These are phyloP conservation scores for Piloderma croceum DNA, from an alignment of 768 basidiomycete genomes.

Conservation along the genomic window DNA sequence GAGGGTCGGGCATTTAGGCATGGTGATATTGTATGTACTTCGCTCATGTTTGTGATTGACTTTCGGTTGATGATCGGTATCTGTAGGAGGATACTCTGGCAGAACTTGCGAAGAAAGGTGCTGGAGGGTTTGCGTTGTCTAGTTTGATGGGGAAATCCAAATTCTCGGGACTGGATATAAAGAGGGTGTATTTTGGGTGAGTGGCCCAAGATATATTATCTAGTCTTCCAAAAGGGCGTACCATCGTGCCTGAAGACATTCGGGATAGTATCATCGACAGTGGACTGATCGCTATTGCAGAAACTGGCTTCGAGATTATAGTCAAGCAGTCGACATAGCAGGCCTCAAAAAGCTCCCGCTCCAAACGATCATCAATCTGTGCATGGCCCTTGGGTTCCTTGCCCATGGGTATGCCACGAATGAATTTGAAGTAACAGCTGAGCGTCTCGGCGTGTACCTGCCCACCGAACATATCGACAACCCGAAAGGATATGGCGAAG, in stretches of 20 bases:
- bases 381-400: conserved; percentile 89
- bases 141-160: conserved; percentile 58
- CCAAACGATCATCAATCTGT: conserved; percentile 81
- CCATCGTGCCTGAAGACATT: too few relatives aligned
- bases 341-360: conserved; percentile 52
- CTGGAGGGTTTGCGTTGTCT: conserved; percentile 54
- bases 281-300: conserved; percentile 28
- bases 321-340: conserved; percentile 80
- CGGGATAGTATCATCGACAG: conserved; percentile 1
- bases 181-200: conserved; percentile 80
- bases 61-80: conserved; percentile 23
- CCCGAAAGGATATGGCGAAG: conserved; percentile 82
- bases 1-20: conserved; percentile 84
- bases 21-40: conserved; percentile 69
- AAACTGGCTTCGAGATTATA: conserved; percentile 89
- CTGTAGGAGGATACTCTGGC: conserved; percentile 63
- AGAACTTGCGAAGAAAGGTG: conserved; percentile 53
- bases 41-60: conserved; percentile 19
- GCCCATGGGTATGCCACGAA: conserved; percentile 76
- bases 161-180: conserved; percentile 76
- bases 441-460: conserved; percentile 80
- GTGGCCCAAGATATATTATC: neutral
- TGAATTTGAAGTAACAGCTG: conserved; percentile 81
- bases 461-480: conserved; percentile 93
- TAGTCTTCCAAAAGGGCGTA: too few relatives aligned